Conservation (phyloP, 1,284 basidiomycete species). For the Flammula alnicola region DNA sequence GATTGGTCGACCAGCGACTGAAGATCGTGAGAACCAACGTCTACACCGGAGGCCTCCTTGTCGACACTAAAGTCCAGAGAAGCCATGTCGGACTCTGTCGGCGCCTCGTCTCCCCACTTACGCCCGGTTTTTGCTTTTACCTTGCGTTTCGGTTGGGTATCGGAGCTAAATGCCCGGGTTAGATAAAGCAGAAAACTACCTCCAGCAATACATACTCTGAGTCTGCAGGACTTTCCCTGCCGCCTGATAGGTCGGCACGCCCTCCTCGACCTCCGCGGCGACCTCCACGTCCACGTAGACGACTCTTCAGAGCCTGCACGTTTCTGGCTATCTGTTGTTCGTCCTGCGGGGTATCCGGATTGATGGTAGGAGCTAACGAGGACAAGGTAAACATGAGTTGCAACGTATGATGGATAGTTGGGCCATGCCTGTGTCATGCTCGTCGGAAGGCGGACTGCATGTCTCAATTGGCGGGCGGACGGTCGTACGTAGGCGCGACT, state of each 20-base stretch:
- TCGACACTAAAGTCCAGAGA: conserved; percentile 84
- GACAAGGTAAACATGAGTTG: conserved; percentile 7
- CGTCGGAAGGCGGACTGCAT: conserved; percentile 62
- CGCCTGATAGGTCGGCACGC: conserved; percentile 57
- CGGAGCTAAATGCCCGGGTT: conserved; percentile 51
- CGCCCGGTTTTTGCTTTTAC: conserved; percentile 78
- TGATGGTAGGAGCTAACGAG: conserved; percentile 58
- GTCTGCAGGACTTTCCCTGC: conserved; percentile 62
- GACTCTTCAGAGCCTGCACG: conserved; percentile 87
- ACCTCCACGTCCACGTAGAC: conserved; percentile 73
- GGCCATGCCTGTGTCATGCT: conserved; percentile 53
- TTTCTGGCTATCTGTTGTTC: conserved; percentile 92
- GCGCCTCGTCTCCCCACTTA: conserved; percentile 88
- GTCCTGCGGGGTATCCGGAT: conserved; percentile 64
- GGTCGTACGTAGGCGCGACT: conserved; percentile 57
- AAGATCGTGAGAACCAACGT: conserved; percentile 53
- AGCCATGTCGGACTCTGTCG: conserved; percentile 85
- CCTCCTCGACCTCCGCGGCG: conserved; percentile 57
- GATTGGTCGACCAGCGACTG: conserved; percentile 73
- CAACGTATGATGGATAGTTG: conserved; percentile 4
- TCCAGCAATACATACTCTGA: conserved; percentile 61
- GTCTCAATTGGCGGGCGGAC: conserved; percentile 42
- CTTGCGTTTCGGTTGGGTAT: conserved; percentile 62
- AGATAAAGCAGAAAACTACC: conserved; percentile 7
- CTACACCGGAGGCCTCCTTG: conserved; percentile 42